Evolutionary conservation across 2,329 filamentous ascomycete species (phyloP), one percentile per base, ranked within the genome.

Genomic region (Colletotrichum spinosum): DNA sequence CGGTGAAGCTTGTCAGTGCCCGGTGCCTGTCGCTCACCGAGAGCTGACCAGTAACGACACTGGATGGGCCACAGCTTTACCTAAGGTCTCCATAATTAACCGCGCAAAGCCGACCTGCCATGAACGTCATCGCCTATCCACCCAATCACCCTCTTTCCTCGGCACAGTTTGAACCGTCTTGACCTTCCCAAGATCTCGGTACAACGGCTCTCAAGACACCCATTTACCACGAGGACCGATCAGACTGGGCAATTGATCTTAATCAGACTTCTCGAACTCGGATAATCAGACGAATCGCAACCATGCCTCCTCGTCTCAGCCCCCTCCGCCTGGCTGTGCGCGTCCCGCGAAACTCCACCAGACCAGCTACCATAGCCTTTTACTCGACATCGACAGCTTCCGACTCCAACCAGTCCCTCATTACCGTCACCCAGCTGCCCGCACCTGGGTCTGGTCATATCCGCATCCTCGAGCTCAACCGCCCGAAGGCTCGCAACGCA

Each of bases 401-500:
- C 6, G 79, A 77, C 49, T 68, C 67, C n/a, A 57, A 55, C 33
- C 65, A 67, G 65, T 83, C 88, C 10, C 79, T 90, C 52, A 81
- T 97, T 78, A 89, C 90, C 74, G 86, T 92, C 70, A 90, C 88
- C 67, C 89, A 91, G 77, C 80, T 97, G 53, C 90, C 92, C 48
- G 92, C 94, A 3, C 90, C 93, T 0, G 88, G 90, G 73, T 88
- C 88, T 15, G 96, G 95, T 69, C 91, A 91, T 80, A 96, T 98
- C 79, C 90, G 93, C 65, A 86, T 98, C 69, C 88, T 98, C 61
- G 91, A 95, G 67, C 86, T 99, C 70, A 96, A 97, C 80, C 87
- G 94, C 4, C 94, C 94, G 0, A 78, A 86, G 8, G 91, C 94
- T 41, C 92, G 95, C 73, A 99, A 99, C 79, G 96, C 96, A 70